Percentiles rank a stretch among this genome's conserved stretches.
Evolutionary conservation across 225 moss, liverwort and hornwort genomes (phyloP).

Genomic region (Antitrichia curtipendula): DNA sequence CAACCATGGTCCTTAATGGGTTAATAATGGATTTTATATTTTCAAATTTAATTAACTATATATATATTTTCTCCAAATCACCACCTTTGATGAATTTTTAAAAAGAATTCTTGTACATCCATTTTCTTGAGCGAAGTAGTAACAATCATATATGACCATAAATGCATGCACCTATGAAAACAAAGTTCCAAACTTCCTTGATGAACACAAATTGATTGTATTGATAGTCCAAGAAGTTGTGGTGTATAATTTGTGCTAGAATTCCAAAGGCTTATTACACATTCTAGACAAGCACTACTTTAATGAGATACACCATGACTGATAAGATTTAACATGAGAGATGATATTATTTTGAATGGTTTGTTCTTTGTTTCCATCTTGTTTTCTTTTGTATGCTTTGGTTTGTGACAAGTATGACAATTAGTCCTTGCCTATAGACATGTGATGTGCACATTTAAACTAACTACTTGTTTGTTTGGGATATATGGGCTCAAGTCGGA

Average conservation of each 20-base stretch:
- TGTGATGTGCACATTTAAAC: not conserved
- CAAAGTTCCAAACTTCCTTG: not conserved
- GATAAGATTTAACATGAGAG: not conserved
- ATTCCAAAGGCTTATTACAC: not conserved
- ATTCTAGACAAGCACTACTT: not conserved
- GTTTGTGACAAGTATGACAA: not conserved
- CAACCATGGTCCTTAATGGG: too few species aligned
- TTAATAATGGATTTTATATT: too few species aligned
- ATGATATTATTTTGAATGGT: not conserved
- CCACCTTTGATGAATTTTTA: not conserved
- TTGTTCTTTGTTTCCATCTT: not conserved
- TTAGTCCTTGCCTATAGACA: not conserved
- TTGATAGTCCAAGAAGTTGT: not conserved
- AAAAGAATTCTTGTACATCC: not conserved
- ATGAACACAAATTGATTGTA: not conserved
- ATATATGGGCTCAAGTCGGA: fast-evolving
- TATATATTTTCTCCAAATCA: too few species aligned
- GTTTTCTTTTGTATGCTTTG: not conserved
- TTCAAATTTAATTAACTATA: too few species aligned
- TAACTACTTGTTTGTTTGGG: too few species aligned
- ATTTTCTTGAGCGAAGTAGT: not conserved
- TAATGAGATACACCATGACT: fast-evolving
- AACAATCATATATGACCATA: not conserved
- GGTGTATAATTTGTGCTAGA: not conserved
- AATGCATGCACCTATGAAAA: not conserved